phyloP scores from a whole-genome alignment of 257 asterid species.

The Scutellaria baicalensis region DNA sequence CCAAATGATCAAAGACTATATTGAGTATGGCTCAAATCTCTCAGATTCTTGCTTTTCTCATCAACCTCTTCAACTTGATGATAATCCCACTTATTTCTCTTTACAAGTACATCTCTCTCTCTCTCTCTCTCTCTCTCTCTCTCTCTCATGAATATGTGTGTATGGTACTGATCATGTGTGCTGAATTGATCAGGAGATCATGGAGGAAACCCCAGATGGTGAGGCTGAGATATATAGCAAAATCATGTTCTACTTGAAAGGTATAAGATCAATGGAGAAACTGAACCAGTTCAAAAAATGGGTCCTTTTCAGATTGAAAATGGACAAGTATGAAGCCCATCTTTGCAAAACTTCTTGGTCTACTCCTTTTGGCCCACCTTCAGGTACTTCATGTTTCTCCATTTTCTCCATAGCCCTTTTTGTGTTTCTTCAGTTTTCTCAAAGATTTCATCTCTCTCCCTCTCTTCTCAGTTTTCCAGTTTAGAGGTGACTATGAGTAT shows the following conservation, averaged over 20 bases:
- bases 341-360: slow-evolving; percentile 55
- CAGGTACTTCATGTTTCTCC: slow-evolving; percentile 19
- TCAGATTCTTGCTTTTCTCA: slow-evolving; percentile 12
- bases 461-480: slow-evolving; percentile 24
- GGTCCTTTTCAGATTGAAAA: slow-evolving; percentile 39
- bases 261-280: slow-evolving; percentile 17
- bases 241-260: slow-evolving; percentile 31
- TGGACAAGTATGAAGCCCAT: slow-evolving; percentile 46
- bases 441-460: not conserved
- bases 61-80: slow-evolving; percentile 18
- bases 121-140: not conserved
- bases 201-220: slow-evolving; percentile 34
- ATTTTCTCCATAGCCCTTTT: not conserved
- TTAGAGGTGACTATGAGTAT: slow-evolving; percentile 41
- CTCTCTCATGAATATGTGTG: not conserved
- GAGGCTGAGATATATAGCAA: slow-evolving; percentile 42
- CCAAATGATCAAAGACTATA: slow-evolving; percentile 21
- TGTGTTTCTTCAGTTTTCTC: not conserved
- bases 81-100: slow-evolving; percentile 19
- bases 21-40: slow-evolving; percentile 20
- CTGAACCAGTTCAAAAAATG: slow-evolving; percentile 28
- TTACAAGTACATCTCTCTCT: slow-evolving; percentile 24
- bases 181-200: slow-evolving; percentile 31
- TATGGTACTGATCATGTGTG: not conserved
- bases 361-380: slow-evolving; percentile 33